Evolutionary conservation across 768 basidiomycete genomes (phyloP).

Genomic region (Artomyces pyxidatus): DNA sequence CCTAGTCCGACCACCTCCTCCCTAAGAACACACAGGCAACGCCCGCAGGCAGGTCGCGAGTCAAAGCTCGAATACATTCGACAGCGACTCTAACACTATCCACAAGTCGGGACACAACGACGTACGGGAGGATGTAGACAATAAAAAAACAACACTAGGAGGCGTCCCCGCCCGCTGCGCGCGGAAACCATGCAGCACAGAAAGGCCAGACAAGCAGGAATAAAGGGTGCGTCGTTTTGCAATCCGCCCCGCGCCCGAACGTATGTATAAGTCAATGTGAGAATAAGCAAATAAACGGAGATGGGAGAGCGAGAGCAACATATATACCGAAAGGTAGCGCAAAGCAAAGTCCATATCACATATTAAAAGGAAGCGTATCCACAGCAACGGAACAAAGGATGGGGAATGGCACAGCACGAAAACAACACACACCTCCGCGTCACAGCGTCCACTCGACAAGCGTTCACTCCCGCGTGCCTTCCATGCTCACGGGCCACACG

Average conservation of each 20-base stretch:
- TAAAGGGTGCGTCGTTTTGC: constrained; percentile 7
- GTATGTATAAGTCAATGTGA: constrained; percentile 15
- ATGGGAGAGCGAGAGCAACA: constrained; percentile 4
- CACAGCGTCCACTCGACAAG: background rate
- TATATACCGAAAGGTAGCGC: constrained; percentile 11
- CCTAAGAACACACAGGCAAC: too few species aligned
- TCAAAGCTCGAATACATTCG: constrained; percentile 4
- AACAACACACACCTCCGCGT: background rate
- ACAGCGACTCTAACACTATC: constrained; percentile 3
- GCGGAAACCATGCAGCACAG: background rate
- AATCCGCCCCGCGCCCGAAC: constrained; percentile 11
- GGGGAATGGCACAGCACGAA: too few species aligned
- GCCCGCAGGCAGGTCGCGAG: too few species aligned
- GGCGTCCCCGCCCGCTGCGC: background rate
- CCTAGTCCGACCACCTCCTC: too few species aligned
- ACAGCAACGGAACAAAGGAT: constrained; percentile 4
- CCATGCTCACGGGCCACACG: constrained; percentile 24
- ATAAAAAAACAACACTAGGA: background rate
- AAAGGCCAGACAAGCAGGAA: constrained; percentile 1
- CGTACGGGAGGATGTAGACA: background rate
- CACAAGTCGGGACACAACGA: constrained; percentile 2
- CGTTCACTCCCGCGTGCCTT: constrained; percentile 13
- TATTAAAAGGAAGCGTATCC: constrained; percentile 8
- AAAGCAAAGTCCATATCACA: background rate
- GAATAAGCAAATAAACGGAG: constrained; percentile 3